Evolutionary conservation across 2,329 filamentous ascomycete species (phyloP), one percentile per base, ranked within the genome.

Genomic region (Aspergillus sp.): DNA sequence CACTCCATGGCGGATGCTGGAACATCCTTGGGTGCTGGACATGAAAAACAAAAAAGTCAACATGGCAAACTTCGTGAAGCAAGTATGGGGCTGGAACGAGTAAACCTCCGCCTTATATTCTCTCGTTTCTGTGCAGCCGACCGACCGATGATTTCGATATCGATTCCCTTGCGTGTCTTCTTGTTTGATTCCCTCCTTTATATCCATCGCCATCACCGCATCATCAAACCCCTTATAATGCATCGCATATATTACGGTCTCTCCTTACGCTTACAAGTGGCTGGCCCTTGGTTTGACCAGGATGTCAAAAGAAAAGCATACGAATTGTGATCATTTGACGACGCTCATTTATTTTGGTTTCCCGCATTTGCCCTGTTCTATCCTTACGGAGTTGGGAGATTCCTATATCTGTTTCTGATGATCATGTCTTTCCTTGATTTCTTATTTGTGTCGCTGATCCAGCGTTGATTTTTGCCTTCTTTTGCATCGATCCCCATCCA

Each of bases 11-110:
- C 91, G 94, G 71, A 99, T 99, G 93, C 86, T 96, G 64, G 95
- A 99, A 73, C 95, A 99, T 78, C 95, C 95, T 2, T 99, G 95
- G 95, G 96, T 99, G 89, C 82, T 91, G 47, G 95, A 99, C 71
- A 98, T 98, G 91, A 90, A 89, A 71, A 84, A 87, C 56, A 98
- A 97, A 82, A 91, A 95, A 68, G 95, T 99, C 74, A 98, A 98
- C 78, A 98, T 99, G 93, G 87, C 87, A 65, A 90, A 92, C 71
- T 99, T 97, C 77, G 84, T 99, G 60, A 87, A 89, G 62, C 92
- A 95, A 69, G 95, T 99, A 49, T 99, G 95, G 95, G 95, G 93
- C 60, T 99, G 95, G 95, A 88, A 95, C 65, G 87, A 92, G 63
- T 87, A 71, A 63, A 68, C 20, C 45, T 55, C 47, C 50, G 50